phyloP scores from a whole-genome alignment of 805 yeast species.

The Hanseniaspora lachancei region DNA sequence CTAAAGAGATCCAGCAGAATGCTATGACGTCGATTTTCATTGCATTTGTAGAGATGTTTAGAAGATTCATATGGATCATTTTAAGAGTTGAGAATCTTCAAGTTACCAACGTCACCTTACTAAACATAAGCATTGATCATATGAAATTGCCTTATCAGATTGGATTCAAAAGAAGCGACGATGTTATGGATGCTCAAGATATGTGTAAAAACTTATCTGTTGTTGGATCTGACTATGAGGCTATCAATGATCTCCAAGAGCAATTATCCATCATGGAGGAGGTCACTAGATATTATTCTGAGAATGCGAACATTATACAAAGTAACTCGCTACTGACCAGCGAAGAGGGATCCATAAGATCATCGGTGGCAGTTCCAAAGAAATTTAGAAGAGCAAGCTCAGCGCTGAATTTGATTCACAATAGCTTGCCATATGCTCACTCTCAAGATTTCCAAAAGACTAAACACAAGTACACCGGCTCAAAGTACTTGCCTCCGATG shows the following conservation, averaged over 20 bases:
- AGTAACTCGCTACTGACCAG: neutral
- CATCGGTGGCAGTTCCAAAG: constrained; percentile 2
- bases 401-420: constrained; percentile 35
- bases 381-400: constrained; percentile 17
- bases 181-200: neutral
- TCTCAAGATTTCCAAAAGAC: constrained; percentile 69
- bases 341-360: neutral
- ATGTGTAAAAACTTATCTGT: neutral
- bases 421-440: constrained; percentile 60
- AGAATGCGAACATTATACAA: neutral
- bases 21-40: constrained; percentile 74
- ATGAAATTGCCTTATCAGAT: constrained; percentile 69
- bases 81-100: constrained; percentile 96
- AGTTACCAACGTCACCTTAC: constrained; percentile 71
- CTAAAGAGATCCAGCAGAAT: constrained; percentile 68
- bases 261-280: constrained; percentile 10
- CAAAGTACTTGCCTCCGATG: neutral
- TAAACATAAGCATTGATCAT: constrained; percentile 70
- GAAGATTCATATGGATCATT: constrained; percentile 81
- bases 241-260: neutral
- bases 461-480: constrained; percentile 20
- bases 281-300: constrained; percentile 8
- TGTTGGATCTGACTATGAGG: neutral
- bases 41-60: constrained; percentile 65
- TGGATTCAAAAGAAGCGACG: constrained; percentile 14